phyloP scores from a whole-genome alignment of 2,329 filamentous ascomycete genomes.

The Thermochaetoides dissita region DNA sequence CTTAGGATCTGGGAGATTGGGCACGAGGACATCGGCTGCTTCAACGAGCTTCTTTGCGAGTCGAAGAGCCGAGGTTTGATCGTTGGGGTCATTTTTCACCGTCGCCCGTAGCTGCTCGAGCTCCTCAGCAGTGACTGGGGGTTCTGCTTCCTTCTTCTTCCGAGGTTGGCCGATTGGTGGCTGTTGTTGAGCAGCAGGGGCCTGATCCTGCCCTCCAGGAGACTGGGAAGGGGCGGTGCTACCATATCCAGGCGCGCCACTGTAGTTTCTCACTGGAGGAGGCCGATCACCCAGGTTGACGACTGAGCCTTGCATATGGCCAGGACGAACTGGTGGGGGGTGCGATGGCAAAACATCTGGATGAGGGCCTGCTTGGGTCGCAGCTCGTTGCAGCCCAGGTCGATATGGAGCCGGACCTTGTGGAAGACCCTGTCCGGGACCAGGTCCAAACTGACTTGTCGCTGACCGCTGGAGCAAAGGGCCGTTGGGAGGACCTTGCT shows the following conservation, averaged over 20 bases:
- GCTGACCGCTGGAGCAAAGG: conserved; percentile 10
- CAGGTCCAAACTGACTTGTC: conserved; percentile 6
- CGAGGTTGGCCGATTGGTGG: conserved; percentile 19
- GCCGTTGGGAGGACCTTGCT: conserved; percentile 8
- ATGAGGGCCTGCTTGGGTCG: conserved; percentile 22
- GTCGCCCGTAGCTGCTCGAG: conserved; percentile 59
- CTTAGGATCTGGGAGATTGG: conserved; percentile 51
- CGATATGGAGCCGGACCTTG: conserved; percentile 13
- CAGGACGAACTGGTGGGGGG: conserved; percentile 48
- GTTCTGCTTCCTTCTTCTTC: conserved; percentile 13
- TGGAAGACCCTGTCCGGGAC: conserved; percentile 10
- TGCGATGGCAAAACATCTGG: conserved; percentile 42
- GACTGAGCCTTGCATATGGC: conserved; percentile 44
- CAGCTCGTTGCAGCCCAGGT: conserved; percentile 10
- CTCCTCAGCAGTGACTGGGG: conserved; percentile 63
- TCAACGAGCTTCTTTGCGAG: conserved; percentile 78
- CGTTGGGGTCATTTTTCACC: conserved; percentile 57
- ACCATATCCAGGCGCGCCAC: conserved; percentile 30
- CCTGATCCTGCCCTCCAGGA: conserved; percentile 17
- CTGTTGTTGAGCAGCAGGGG: conserved; percentile 18
- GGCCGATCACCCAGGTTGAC: conserved; percentile 43
- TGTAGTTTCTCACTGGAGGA: conserved; percentile 43
- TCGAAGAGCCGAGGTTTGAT: conserved; percentile 55
- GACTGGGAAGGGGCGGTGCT: conserved; percentile 15
- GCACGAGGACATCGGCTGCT: conserved; percentile 62